phyloP scores from a whole-genome alignment of 2,329 filamentous ascomycete species.

The Aspergillus versicolor region DNA sequence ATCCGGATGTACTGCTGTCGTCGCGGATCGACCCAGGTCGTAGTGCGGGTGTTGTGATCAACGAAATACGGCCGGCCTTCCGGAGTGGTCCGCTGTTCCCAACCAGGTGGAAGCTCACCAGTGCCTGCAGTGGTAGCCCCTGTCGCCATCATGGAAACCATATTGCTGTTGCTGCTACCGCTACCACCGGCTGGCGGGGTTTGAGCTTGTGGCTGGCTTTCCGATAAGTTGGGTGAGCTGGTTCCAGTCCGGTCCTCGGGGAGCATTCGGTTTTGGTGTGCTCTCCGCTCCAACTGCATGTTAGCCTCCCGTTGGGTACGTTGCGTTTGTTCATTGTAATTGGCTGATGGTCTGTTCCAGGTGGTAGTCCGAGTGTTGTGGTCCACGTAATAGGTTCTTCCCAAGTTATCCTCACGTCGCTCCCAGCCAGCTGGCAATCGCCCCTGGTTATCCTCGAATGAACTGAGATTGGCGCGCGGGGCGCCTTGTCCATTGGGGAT shows the following conservation, averaged over 20 bases:
- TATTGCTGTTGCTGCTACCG: slow-evolving; percentile 48
- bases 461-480: slow-evolving; percentile 67
- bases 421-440: slow-evolving; percentile 93
- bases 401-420: slow-evolving; percentile 88
- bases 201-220: slow-evolving; percentile 44
- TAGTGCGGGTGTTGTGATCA: slow-evolving; percentile 96
- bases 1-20: slow-evolving; percentile 98
- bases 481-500: slow-evolving; percentile 39
- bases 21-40: slow-evolving; percentile 96
- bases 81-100: slow-evolving; percentile 94
- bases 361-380: slow-evolving; percentile 96
- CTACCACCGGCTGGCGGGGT: slow-evolving; percentile 47
- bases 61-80: slow-evolving; percentile 96
- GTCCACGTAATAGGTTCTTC: slow-evolving; percentile 96
- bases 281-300: slow-evolving; percentile 86
- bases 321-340: slow-evolving; percentile 72
- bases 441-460: slow-evolving; percentile 95
- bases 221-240: slow-evolving; percentile 76
- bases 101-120: slow-evolving; percentile 89
- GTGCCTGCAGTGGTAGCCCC: slow-evolving; percentile 92
- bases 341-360: slow-evolving; percentile 85
- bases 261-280: slow-evolving; percentile 92
- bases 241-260: slow-evolving; percentile 94
- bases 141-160: slow-evolving; percentile 87
- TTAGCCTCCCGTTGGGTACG: slow-evolving; percentile 82